Evolutionary conservation across 768 basidiomycete genomes (phyloP).

Genomic region (Symmetrospora coprosmae): DNA sequence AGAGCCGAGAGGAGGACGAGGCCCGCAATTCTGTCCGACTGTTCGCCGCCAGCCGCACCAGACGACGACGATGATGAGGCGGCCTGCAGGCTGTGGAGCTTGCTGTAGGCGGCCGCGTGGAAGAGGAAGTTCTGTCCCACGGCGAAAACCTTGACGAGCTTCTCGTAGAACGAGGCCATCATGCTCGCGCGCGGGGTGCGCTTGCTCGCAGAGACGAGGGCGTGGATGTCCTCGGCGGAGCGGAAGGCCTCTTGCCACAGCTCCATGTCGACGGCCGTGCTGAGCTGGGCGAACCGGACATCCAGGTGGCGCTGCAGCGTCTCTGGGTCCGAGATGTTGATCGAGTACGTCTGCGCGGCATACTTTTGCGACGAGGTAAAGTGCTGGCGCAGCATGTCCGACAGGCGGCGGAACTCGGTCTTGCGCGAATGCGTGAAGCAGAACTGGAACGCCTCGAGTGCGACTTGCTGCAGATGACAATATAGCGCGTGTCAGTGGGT

Average conservation of each 20-base stretch:
- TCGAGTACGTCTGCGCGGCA: constrained; percentile 77
- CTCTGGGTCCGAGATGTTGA: constrained; percentile 89
- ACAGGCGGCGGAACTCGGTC: constrained; percentile 90
- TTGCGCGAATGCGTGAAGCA: constrained; percentile 85
- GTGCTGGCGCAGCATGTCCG: constrained; percentile 89
- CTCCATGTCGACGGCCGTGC: constrained; percentile 91
- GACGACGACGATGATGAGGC: too few relatives aligned
- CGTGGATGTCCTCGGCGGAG: constrained; percentile 94
- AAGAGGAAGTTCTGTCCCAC: constrained; percentile 88
- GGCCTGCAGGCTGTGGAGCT: constrained; percentile 53
- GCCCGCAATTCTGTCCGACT: constrained; percentile 62
- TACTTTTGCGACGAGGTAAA: constrained; percentile 90
- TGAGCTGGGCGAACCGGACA: constrained; percentile 89
- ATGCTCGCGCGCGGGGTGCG: constrained; percentile 81
- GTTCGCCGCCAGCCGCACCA: constrained; percentile 55
- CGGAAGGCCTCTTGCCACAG: constrained; percentile 99
- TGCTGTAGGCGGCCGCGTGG: constrained; percentile 90
- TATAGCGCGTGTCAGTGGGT: neutral
- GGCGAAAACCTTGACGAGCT: constrained; percentile 88
- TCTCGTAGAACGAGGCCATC: constrained; percentile 99
- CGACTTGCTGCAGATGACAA: constrained; percentile 54
- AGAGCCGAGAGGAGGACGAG: constrained; percentile 85
- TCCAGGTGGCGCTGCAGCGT: constrained; percentile 90
- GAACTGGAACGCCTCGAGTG: constrained; percentile 93
- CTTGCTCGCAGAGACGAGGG: constrained; percentile 80